A percentile compares a stretch with the other conserved stretches of the same genome.
Evolutionary conservation across 352 stramenopile species (phyloP).

Genomic region (Globisporangium apiculatum): DNA sequence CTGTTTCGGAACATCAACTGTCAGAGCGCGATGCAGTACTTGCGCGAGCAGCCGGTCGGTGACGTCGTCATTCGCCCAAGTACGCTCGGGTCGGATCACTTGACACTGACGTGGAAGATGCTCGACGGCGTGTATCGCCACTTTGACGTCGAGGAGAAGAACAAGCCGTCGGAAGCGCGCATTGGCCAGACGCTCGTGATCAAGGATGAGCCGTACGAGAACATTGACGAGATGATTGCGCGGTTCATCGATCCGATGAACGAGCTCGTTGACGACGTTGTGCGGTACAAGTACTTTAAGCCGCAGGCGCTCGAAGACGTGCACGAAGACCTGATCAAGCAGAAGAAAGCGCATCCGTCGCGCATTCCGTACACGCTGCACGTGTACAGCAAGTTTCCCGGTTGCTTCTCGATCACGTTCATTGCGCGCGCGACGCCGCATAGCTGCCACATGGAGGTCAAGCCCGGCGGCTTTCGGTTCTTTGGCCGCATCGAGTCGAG

Average conservation of each 20-base stretch:
- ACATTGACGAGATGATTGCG: slow-evolving; percentile 85
- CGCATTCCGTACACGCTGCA: slow-evolving; percentile 82
- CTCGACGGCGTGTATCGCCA: slow-evolving; percentile 81
- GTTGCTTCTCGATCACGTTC: slow-evolving; percentile 88
- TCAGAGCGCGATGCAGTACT: slow-evolving; percentile 69
- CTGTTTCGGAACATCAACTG: slow-evolving; percentile 87
- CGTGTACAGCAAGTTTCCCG: slow-evolving; percentile 81
- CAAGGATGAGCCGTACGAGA: slow-evolving; percentile 84
- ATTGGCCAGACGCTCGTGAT: slow-evolving; percentile 77
- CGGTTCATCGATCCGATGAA: slow-evolving; percentile 89
- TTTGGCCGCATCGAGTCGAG: slow-evolving; percentile 85
- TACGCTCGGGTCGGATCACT: slow-evolving; percentile 74
- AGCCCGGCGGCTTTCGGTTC: slow-evolving; percentile 77
- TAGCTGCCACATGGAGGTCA: slow-evolving; percentile 86
- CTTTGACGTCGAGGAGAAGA: slow-evolving; percentile 83
- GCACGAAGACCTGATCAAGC: slow-evolving; percentile 82
- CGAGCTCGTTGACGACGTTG: slow-evolving; percentile 76
- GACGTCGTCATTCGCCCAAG: slow-evolving; percentile 85
- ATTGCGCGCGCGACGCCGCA: slow-evolving; percentile 76
- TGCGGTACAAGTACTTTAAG: slow-evolving; percentile 86
- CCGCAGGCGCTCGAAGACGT: slow-evolving; percentile 60
- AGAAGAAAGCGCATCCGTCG: slow-evolving; percentile 82
- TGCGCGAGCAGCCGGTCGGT: slow-evolving; percentile 69
- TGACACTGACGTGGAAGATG: slow-evolving; percentile 88
- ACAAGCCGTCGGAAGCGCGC: slow-evolving; percentile 82